Evolutionary conservation across 2,329 filamentous ascomycete genomes (phyloP), one percentile per base, ranked within the genome.

Genomic region (Calonectria crousiana): DNA sequence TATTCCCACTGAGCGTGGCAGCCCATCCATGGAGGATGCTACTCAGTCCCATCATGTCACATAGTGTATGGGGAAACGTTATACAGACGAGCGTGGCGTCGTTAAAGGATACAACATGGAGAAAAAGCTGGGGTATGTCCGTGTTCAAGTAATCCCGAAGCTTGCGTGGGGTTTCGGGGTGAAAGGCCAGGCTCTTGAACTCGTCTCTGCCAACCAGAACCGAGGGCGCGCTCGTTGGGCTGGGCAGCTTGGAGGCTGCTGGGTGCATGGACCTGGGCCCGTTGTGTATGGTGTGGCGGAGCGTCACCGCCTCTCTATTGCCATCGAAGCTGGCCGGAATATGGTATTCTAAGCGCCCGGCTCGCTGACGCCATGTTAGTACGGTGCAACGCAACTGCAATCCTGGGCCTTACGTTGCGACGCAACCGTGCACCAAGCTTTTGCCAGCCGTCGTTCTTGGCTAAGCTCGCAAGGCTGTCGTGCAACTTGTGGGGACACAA

Each of bases 401-500:
- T 26, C 3, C 14, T 20, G 26, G 34, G 3, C 26, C 56, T 30
- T 38, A 62, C 56, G 34, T 62, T 62, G 34, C 56, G 56, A 62
- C 56, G 56, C 56, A 62, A 62, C 38, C 56, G 56, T 36, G 34
- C 56, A 41, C 56, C 36, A 41, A 62, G 56, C 56, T 62, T 62
- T 41, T 62, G 34, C 56, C 56, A 62, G 36, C 36, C 56, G 38
- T 62, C 56, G 23, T 41, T 62, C 56, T 62, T 36, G 56, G 56
- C 56, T 38, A 62, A 6, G 34, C 36, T 62, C 36, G 10, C 56
- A 34, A 62, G n/a, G 38, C 56, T 41, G 23, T 62, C 56, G 26
- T 38, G 56, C 36, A 62, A 62, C 56, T 62, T 62, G 56, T 62
- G 56, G 56, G 56, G 56, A 62, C 56, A 62, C n/a, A 62, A 28